Evolutionary conservation across 495 filamentous ascomycete genomes (phyloP), one percentile per base, ranked within the genome.

Genomic region (Hypomontagnella submonticulosa): DNA sequence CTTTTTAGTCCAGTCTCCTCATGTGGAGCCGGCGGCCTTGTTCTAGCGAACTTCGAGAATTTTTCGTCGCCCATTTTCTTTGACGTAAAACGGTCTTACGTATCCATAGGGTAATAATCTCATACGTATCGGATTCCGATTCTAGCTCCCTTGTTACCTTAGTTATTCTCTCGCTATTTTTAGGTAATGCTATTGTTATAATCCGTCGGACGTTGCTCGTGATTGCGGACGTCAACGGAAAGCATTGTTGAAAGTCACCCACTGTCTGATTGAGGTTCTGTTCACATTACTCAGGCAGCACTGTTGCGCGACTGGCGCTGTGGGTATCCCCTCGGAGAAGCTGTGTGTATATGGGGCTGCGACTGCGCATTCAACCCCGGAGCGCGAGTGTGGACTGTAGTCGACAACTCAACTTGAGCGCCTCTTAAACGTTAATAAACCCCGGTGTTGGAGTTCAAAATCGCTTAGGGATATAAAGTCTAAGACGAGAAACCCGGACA

Each of bases 51-150:
- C 54, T 36, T 57, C 7, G 11, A 53, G 48, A 38, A 23, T 49
- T 44, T 47, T 53, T 50, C 15, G 42, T 46, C 48, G 50, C 47
- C 19, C 19, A 18, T 41, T 57, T 68, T 59, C 59, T 63, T 55
- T 68, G 41, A 63, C 65, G 59, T 68, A 63, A 63, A 58, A 53
- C 40, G 15, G 57, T 7, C 34, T 61, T 57, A 46, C 57, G 50
- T 40, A 44, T 51, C 23, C 27, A 27, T 53, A 18, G 55, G 34
- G 33, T 37, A 48, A 23, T 41, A 27, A 16, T 41, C 62, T 56
- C 50, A 60, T 61, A 38, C 23, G 49, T 15, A 34, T 30, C 38
- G 6, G 18, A 11, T 53, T 20, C 23, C 23, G 23, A 27, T 27
- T 27, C 23, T 27, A 27, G 23, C 23, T 27, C 23, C 6, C 6